A percentile compares a stretch with the other conserved stretches of the same genome.
Evolutionary conservation across 129 eudicot species (phyloP).

Genomic region (Tagetes erecta): DNA sequence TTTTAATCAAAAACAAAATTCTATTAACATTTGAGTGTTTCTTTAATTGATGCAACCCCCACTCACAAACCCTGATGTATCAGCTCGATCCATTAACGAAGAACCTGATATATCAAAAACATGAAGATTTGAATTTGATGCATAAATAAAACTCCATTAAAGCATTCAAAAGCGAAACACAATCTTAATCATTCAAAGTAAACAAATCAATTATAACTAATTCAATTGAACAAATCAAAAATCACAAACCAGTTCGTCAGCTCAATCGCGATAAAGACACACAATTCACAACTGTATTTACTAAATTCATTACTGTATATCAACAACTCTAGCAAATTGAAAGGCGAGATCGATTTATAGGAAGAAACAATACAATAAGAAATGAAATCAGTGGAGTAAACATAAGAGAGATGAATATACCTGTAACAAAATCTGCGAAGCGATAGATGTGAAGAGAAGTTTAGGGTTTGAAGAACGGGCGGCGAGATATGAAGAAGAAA

Average conservation of each 20-base stretch:
- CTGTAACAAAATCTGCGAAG: conserved; percentile 1
- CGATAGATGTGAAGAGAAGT: not conserved
- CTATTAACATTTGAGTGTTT: not conserved
- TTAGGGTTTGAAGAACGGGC: conserved; percentile 33
- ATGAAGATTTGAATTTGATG: not conserved
- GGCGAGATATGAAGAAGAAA: conserved; percentile 27
- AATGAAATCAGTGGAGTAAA: not conserved
- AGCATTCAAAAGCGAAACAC: not conserved
- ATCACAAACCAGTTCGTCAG: not conserved
- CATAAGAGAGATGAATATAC: conserved; percentile 22
- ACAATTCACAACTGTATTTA: not conserved
- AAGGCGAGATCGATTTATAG: not conserved
- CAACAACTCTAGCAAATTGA: conserved; percentile 3
- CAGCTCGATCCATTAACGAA: conserved; percentile 35
- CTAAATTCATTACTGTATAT: conserved; percentile 5
- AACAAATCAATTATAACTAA: not conserved
- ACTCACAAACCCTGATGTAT: conserved; percentile 40
- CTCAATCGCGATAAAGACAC: not conserved
- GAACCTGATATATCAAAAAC: conserved; percentile 12
- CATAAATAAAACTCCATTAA: not conserved
- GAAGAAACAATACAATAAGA: not conserved
- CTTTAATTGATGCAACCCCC: conserved; percentile 28
- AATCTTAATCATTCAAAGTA: conserved; percentile 6
- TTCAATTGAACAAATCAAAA: not conserved
- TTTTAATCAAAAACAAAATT: not conserved